phyloP scores from a whole-genome alignment of 192 early-diverging fungal genomes.

The Diversispora epigaea region DNA sequence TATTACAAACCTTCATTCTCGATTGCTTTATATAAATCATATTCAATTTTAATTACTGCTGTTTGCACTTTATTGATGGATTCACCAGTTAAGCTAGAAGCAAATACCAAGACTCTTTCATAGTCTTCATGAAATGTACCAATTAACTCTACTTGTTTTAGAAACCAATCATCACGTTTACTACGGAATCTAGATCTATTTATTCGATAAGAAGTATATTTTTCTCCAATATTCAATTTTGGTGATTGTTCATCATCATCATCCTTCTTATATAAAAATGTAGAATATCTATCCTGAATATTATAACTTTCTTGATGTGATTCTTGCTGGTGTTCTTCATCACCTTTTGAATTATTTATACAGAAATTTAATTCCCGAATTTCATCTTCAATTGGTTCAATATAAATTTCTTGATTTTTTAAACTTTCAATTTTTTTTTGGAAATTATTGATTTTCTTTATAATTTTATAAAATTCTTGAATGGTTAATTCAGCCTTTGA shows the following conservation, averaged over 20 bases:
- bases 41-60: too few species aligned
- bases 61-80: too few species aligned
- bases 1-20: too few species aligned
- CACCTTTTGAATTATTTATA: not conserved
- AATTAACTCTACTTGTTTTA: constrained; percentile 1
- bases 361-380: not conserved
- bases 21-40: too few species aligned
- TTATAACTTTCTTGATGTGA: too few species aligned
- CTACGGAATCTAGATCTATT: not conserved
- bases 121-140: not conserved
- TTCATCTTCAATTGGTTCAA: constrained; percentile 1
- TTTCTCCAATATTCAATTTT: constrained; percentile 1
- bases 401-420: not conserved
- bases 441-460: not conserved
- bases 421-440: not conserved
- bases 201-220: constrained; percentile 15
- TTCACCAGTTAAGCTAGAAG: too few species aligned
- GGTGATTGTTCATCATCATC: not conserved
- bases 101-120: too few species aligned
- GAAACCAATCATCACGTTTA: not conserved
- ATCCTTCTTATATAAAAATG: constrained; percentile 6
- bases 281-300: constrained; percentile 2
- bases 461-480: not conserved
- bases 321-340: not conserved
- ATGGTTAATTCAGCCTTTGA: not conserved